Evolutionary conservation across 805 yeast genomes (phyloP).

Genomic region (Pichia exigua): DNA sequence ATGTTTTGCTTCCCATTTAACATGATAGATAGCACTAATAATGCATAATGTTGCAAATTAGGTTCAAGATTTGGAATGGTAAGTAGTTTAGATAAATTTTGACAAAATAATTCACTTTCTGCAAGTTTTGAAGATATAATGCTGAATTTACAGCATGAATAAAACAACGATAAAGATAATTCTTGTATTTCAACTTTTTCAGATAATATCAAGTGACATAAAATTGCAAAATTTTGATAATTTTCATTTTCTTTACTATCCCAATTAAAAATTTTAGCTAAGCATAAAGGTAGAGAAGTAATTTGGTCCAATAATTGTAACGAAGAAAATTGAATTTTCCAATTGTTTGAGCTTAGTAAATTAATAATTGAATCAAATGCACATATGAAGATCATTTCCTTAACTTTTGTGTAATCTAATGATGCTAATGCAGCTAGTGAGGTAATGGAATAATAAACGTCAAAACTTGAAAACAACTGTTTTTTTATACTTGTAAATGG

Average conservation of each 20-base stretch:
- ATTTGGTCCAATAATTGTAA: slow-evolving; percentile 45
- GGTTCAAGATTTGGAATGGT: slow-evolving; percentile 13
- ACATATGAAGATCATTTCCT: slow-evolving; percentile 29
- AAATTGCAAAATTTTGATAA: slow-evolving; percentile 32
- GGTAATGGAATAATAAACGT: slow-evolving; percentile 37
- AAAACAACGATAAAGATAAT: slow-evolving; percentile 27
- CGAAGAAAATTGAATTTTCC: slow-evolving; percentile 36
- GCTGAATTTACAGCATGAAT: slow-evolving; percentile 23
- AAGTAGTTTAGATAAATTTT: slow-evolving; percentile 12
- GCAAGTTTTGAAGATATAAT: slow-evolving; percentile 18
- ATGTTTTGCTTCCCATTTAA: neutral
- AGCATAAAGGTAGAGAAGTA: slow-evolving; percentile 29
- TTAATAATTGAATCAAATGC: slow-evolving; percentile 32
- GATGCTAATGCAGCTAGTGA: slow-evolving; percentile 48
- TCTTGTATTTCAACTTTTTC: slow-evolving; percentile 34
- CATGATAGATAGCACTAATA: neutral
- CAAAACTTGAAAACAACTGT: slow-evolving; percentile 25
- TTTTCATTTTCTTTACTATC: slow-evolving; percentile 25
- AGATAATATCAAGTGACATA: slow-evolving; percentile 34
- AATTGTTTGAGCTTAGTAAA: slow-evolving; percentile 28
- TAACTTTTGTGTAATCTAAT: slow-evolving; percentile 24
- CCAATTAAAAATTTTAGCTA: slow-evolving; percentile 56
- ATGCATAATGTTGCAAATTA: slow-evolving; percentile 11
- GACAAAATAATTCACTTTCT: slow-evolving; percentile 16
- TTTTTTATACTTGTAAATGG: slow-evolving; percentile 20